Conservation (phyloP, 495 filamentous ascomycete genomes). For the Trichoderma orchidacearum region DNA sequence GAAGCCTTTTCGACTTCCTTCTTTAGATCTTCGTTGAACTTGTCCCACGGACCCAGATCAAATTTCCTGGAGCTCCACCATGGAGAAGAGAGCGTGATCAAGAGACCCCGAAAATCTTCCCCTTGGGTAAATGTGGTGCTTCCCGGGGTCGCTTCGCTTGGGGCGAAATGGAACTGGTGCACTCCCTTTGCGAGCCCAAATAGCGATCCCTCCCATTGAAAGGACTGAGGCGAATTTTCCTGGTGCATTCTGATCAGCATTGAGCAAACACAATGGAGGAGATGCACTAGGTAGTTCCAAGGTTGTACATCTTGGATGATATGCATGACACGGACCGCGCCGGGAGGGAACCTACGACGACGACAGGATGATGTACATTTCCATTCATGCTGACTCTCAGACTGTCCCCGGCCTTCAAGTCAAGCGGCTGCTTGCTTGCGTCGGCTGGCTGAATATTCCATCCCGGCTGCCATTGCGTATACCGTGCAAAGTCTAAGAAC, state of each 20-base stretch:
- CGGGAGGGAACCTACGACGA: not conserved
- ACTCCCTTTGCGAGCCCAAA: not conserved
- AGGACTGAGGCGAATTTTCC: not conserved
- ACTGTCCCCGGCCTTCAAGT: not conserved
- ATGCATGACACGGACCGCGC: too few species aligned
- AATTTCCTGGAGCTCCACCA: not conserved
- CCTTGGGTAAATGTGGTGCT: not conserved
- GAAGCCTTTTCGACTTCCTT: not conserved
- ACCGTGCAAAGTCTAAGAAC: not conserved
- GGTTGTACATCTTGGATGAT: not conserved
- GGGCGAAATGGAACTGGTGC: not conserved
- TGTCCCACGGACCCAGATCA: not conserved
- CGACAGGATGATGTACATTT: not conserved
- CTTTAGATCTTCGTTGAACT: not conserved
- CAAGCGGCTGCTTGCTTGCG: not conserved
- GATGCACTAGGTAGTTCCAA: too few species aligned
- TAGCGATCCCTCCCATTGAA: not conserved
- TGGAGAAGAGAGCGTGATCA: not conserved
- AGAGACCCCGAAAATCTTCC: not conserved
- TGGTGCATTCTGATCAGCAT: not conserved
- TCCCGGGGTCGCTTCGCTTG: not conserved
- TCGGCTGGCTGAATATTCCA: not conserved
- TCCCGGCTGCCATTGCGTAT: not conserved
- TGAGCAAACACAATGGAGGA: too few species aligned
- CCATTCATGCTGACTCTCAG: not conserved